Evolutionary conservation across 768 basidiomycete species (phyloP), one percentile per base, ranked within the genome.

Genomic region (Krasilnikovozyma curviuscula): DNA sequence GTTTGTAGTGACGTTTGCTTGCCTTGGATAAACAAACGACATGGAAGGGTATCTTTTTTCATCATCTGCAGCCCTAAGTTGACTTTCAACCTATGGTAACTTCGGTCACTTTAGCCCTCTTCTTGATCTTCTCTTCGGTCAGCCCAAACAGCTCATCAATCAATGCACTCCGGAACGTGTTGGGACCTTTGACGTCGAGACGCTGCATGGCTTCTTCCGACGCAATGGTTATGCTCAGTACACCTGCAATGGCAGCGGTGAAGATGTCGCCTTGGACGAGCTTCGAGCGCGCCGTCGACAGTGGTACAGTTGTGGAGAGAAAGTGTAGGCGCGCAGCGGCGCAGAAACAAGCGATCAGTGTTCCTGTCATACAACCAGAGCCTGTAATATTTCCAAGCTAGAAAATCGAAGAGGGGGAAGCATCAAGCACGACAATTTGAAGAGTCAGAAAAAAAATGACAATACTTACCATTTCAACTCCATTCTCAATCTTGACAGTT

Each of bases 311-410:
- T 56, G 40, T 60, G 47, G 55, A 60, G 35, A 66, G 60, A n/a
- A 64, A 63, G 28, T 63, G 61, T 27, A 72, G 58, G 46, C 72
- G 68, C 10, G 77, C 75, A 2, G 74, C 78, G 4, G 79, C 84
- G 60, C 81, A 83, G 65, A 78, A 88, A 14, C 79, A 74, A 16
- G 44, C 54, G 24, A 49, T 29, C 23, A 48, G 28, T 9, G 50
- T 57, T 24, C 64, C 64, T 1, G 63, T 63, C 62, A 89, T 76
- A 58, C 88, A 95, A 4, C 88, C 88, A 23, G 82, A 82, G 0
- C 88, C 89, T 0, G 89, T 93, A 48, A 95, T 85, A 46, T 72
- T 69, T 0, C 77, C 78, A 7, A 93, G 73, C 23, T 80, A 24
- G 19, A 18, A 40, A 40, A 21, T 3, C 9, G n/a, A 31, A 1